phyloP scores from a whole-genome alignment of 192 early-diverging fungal species.

The Mortierella claussenii region DNA sequence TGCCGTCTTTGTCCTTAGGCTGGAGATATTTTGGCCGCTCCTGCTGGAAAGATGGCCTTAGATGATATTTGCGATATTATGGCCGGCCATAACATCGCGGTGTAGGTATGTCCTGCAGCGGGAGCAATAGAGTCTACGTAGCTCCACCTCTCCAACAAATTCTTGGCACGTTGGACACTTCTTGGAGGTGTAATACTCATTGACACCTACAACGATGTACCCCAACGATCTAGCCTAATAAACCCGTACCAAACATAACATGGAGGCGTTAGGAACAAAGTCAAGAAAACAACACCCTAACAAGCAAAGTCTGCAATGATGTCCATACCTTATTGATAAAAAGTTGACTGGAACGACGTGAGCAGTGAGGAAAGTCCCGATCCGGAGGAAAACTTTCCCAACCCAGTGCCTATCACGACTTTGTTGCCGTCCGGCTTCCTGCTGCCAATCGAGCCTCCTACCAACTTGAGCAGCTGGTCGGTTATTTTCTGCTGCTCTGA shows the following conservation, averaged over 20 bases:
- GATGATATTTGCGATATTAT: neutral
- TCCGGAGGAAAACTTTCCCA: neutral
- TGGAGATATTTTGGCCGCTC: neutral
- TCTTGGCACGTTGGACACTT: neutral
- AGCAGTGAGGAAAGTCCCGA: neutral
- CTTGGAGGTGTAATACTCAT: neutral
- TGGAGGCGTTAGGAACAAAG: neutral
- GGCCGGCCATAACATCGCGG: neutral
- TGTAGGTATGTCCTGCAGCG: neutral
- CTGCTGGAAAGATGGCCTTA: neutral
- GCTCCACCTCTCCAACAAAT: neutral
- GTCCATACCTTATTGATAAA: neutral
- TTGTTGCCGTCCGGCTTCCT: slow-evolving; percentile 9
- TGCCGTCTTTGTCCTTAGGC: no score
- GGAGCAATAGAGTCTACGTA: neutral
- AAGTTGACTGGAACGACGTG: neutral
- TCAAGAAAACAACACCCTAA: neutral
- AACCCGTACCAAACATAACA: no score
- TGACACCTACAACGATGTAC: neutral
- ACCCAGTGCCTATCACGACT: slow-evolving; percentile 11
- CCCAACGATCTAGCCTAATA: neutral
- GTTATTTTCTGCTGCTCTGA: neutral
- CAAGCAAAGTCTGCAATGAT: neutral
- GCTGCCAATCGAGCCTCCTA: slow-evolving; percentile 4
- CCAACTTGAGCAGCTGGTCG: slow-evolving; percentile 1